Percentiles rank a stretch among this genome's conserved stretches.
Evolutionary conservation across 805 yeast genomes (phyloP).

Genomic region (Pichia kluyveri): DNA sequence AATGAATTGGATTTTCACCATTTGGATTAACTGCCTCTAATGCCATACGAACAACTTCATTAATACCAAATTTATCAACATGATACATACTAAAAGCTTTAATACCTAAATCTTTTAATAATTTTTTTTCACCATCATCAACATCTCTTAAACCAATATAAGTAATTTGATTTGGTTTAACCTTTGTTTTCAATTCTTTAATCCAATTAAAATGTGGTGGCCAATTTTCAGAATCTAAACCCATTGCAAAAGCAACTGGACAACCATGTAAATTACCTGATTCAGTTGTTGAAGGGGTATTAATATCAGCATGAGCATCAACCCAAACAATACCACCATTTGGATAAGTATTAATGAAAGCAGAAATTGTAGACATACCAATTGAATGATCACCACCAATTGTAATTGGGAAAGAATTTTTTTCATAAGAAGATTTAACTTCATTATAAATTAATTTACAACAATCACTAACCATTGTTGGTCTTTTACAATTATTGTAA

Average conservation of each 20-base stretch:
- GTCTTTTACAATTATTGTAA: constrained; percentile 53
- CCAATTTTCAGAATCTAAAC: constrained; percentile 56
- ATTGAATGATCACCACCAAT: constrained; percentile 96
- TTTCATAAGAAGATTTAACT: constrained; percentile 41
- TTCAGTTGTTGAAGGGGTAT: constrained; percentile 73
- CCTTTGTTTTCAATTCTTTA: constrained; percentile 41
- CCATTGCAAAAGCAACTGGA: constrained; percentile 87
- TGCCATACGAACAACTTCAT: constrained; percentile 88
- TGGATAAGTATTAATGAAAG: constrained; percentile 69
- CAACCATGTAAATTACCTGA: constrained; percentile 95
- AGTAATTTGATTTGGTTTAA: constrained; percentile 65
- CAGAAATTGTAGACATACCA: constrained; percentile 88
- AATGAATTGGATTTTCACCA: constrained; percentile 64
- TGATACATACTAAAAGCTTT: constrained; percentile 93
- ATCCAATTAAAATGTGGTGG: constrained; percentile 75
- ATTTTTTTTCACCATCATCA: constrained; percentile 74
- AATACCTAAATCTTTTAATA: constrained; percentile 61
- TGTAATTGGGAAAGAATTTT: constrained; percentile 61
- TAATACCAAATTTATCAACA: constrained; percentile 88
- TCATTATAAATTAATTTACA: constrained; percentile 54
- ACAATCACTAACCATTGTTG: constrained; percentile 69
- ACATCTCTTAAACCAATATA: constrained; percentile 94
- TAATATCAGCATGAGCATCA: constrained; percentile 97
- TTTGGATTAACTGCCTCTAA: constrained; percentile 67
- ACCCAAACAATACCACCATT: constrained; percentile 91